Conservation (phyloP, 2,329 filamentous ascomycete species). For the Epicoccum sorghinum region DNA sequence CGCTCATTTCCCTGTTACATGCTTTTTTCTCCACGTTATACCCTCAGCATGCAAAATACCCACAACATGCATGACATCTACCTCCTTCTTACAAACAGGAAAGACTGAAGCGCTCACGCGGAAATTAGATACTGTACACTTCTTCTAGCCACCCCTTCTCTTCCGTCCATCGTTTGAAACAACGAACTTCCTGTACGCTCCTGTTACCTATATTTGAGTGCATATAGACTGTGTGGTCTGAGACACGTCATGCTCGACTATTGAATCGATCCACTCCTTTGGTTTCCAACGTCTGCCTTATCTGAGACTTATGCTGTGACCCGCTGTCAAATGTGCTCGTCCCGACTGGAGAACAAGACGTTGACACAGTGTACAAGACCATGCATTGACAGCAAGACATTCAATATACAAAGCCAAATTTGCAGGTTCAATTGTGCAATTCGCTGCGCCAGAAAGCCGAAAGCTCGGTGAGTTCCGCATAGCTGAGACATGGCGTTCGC, state of each 20-base stretch:
- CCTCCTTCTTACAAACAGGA: slow-evolving; percentile 27
- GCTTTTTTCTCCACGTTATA: slow-evolving; percentile 20
- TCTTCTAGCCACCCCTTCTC: slow-evolving; percentile 14
- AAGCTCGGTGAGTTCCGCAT: slow-evolving; percentile 3
- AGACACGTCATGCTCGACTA: slow-evolving; percentile 15
- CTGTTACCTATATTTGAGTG: slow-evolving; percentile 11
- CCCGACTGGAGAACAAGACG: neutral
- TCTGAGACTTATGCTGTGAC: slow-evolving; percentile 1
- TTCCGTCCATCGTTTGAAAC: slow-evolving; percentile 10
- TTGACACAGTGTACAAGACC: neutral
- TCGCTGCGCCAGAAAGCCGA: neutral
- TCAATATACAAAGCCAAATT: neutral
- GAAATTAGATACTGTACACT: slow-evolving; percentile 43
- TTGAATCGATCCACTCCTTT: slow-evolving; percentile 17
- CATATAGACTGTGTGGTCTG: slow-evolving; percentile 15
- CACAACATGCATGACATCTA: slow-evolving; percentile 18
- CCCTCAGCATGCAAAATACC: slow-evolving; percentile 38
- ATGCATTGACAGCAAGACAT: neutral
- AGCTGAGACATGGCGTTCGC: slow-evolving; percentile 17
- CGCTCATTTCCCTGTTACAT: slow-evolving; percentile 9
- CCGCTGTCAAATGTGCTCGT: slow-evolving; percentile 8
- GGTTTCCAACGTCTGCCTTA: neutral
- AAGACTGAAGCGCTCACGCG: slow-evolving; percentile 52
- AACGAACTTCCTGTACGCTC: slow-evolving; percentile 14
- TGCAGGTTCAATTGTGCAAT: neutral